Conservation (phyloP, 2,329 filamentous ascomycete genomes). For the Pseudophaeomoniella oleicola region DNA sequence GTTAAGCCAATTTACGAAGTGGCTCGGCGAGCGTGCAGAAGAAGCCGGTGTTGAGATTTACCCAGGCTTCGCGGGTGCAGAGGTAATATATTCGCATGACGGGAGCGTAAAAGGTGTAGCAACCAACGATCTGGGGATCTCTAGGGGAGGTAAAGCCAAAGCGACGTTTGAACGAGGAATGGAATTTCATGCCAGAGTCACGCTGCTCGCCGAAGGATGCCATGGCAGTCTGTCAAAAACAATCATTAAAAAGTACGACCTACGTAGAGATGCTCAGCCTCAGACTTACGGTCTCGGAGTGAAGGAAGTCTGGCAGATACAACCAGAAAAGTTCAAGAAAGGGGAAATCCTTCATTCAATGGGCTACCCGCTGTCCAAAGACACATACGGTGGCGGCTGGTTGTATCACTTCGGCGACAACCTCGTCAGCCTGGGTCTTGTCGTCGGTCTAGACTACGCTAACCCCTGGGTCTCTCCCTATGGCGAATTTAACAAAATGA, state of each 20-base stretch:
- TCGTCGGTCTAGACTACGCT: slow-evolving; percentile 85
- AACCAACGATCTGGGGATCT: slow-evolving; percentile 85
- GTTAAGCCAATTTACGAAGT: slow-evolving; percentile 86
- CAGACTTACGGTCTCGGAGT: slow-evolving; percentile 92
- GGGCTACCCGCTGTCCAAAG: slow-evolving; percentile 75
- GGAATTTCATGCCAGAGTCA: slow-evolving; percentile 91
- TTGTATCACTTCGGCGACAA: slow-evolving; percentile 99
- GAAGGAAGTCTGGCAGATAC: slow-evolving; percentile 96
- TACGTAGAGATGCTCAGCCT: slow-evolving; percentile 74
- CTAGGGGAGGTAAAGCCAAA: slow-evolving; percentile 68
- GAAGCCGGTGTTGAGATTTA: slow-evolving; percentile 93
- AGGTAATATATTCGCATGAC: slow-evolving; percentile 74
- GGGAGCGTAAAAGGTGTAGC: slow-evolving; percentile 87
- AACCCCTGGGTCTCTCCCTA: slow-evolving; percentile 97
- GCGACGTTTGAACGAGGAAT: slow-evolving; percentile 89
- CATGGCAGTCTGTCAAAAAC: slow-evolving; percentile 93
- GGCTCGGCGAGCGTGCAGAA: slow-evolving; percentile 92
- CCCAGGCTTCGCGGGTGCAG: slow-evolving; percentile 85
- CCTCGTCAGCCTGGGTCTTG: slow-evolving; percentile 78
- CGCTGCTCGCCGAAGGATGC: slow-evolving; percentile 85
- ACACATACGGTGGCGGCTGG: slow-evolving; percentile 96
- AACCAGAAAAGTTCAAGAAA: slow-evolving; percentile 80
- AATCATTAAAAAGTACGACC: slow-evolving; percentile 83
- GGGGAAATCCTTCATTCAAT: slow-evolving; percentile 79
- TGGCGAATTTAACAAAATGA: slow-evolving; percentile 94